Percentiles rank a stretch among this genome's conserved stretches.
Conservation (phyloP, 106 monocot species). For the Agapanthus africanus region DNA sequence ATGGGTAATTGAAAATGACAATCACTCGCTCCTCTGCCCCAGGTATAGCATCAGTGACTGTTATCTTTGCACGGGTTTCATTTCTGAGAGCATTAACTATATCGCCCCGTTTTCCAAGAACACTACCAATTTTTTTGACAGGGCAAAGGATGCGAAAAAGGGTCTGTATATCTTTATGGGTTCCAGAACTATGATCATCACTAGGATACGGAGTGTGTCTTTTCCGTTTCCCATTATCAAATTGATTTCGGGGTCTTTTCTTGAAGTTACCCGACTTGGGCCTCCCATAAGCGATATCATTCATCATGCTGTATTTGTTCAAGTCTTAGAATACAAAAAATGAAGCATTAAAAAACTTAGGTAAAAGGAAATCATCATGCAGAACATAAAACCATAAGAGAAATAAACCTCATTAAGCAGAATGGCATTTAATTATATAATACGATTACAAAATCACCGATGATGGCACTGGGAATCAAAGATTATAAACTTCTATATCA, state of each 20-base stretch:
- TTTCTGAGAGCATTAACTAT: conserved; percentile 65
- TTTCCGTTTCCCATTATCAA: conserved; percentile 40
- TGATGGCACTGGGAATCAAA: no score
- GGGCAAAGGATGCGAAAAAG: conserved; percentile 76
- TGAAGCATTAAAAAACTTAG: no score
- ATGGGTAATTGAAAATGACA: conserved; percentile 41
- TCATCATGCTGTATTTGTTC: no score
- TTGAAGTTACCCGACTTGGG: conserved; percentile 14
- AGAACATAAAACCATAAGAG: no score
- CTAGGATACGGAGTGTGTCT: conserved; percentile 19
- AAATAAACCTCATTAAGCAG: no score
- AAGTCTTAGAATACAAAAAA: no score
- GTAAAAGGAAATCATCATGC: no score
- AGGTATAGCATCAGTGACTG: conserved; percentile 68
- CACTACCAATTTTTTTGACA: conserved; percentile 66
- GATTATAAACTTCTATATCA: no score
- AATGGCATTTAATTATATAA: no score
- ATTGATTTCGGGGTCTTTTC: conserved; percentile 18
- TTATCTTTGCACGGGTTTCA: conserved; percentile 71
- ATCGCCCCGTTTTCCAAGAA: conserved; percentile 77
- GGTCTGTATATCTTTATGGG: conserved; percentile 46
- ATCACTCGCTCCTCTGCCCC: conserved; percentile 70
- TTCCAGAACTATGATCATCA: conserved; percentile 15
- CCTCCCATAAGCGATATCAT: conserved; percentile 22
- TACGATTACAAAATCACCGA: no score